Evolutionary conservation across 352 stramenopile genomes (phyloP).

Genomic region (Thalassiosira ordinaria): DNA sequence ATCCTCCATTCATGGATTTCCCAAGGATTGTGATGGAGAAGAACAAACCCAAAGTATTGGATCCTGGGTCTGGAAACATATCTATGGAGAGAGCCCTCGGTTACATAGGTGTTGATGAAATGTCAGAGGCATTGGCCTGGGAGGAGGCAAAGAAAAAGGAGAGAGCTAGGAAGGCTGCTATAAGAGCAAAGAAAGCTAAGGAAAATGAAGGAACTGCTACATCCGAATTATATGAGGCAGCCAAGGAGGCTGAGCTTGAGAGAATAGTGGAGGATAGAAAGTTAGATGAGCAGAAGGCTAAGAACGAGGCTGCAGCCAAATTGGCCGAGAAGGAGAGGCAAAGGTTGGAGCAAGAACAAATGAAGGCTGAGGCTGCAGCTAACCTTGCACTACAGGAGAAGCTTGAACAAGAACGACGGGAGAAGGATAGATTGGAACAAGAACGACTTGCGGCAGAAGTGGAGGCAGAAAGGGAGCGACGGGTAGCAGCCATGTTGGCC

Average conservation of each 20-base stretch:
- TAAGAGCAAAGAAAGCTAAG: constrained; percentile 28
- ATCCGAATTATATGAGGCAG: constrained; percentile 17
- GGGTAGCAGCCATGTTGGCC: no score
- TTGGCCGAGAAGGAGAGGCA: constrained; percentile 13
- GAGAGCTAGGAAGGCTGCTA: constrained; percentile 37
- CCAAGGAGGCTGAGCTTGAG: constrained; percentile 21
- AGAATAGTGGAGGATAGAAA: constrained; percentile 24
- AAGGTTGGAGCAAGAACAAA: background rate
- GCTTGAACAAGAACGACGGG: constrained; percentile 1
- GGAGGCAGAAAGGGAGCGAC: no score
- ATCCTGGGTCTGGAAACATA: constrained; percentile 33
- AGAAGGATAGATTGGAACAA: constrained; percentile 12
- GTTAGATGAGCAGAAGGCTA: constrained; percentile 19
- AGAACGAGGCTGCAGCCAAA: constrained; percentile 14
- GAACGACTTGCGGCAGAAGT: constrained; percentile 4
- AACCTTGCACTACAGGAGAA: constrained; percentile 14
- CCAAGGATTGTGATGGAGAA: constrained; percentile 33
- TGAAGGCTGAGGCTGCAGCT: background rate
- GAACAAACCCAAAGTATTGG: constrained; percentile 17
- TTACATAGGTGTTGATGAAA: constrained; percentile 30
- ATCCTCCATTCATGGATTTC: constrained; percentile 38
- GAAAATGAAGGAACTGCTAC: constrained; percentile 16
- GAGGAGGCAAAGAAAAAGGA: constrained; percentile 52
- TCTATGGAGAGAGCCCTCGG: constrained; percentile 38
- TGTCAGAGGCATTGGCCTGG: constrained; percentile 32